Evolutionary conservation across 371 early-diverging fungal species (phyloP).

Genomic region (Mortierella sp.): DNA sequence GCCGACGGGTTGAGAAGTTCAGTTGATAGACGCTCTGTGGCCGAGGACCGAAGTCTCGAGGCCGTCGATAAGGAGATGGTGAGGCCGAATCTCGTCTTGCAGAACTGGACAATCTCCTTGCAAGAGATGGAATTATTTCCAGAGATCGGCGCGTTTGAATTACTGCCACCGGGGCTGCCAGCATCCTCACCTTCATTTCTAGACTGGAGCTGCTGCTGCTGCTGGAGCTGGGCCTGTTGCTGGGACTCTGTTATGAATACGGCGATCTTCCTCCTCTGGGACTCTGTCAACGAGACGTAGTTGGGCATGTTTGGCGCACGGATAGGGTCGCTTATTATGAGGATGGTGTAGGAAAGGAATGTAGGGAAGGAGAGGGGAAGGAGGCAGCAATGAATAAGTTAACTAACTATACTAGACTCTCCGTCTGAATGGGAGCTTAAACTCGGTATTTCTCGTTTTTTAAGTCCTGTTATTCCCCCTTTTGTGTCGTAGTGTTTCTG

Average conservation of each 20-base stretch:
- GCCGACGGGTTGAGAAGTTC: conserved; percentile 51
- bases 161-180: conserved; percentile 33
- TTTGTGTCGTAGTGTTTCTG: no score
- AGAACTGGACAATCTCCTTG: conserved; percentile 54
- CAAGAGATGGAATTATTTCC: conserved; percentile 45
- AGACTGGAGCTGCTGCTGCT: conserved; percentile 32
- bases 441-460: no score
- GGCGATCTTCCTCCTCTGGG: conserved; percentile 51
- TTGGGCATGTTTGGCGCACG: conserved; percentile 39
- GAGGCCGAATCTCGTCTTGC: conserved; percentile 54
- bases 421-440: no score
- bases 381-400: no score
- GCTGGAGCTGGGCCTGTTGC: conserved; percentile 31
- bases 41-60: conserved; percentile 46
- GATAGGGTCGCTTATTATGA: no score
- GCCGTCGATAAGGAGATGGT: conserved; percentile 53
- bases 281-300: conserved; percentile 55
- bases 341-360: not conserved
- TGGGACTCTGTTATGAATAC: conserved; percentile 55
- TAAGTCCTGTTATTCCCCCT: no score
- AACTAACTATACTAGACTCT: no score
- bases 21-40: conserved; percentile 50
- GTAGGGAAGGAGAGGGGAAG: not conserved
- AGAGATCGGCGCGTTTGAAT: conserved; percentile 16
- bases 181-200: conserved; percentile 26